Percentiles rank a stretch among this genome's conserved stretches.
Conservation (phyloP, 208 protist genomes). For the Blastocrithidia nonstop region DNA sequence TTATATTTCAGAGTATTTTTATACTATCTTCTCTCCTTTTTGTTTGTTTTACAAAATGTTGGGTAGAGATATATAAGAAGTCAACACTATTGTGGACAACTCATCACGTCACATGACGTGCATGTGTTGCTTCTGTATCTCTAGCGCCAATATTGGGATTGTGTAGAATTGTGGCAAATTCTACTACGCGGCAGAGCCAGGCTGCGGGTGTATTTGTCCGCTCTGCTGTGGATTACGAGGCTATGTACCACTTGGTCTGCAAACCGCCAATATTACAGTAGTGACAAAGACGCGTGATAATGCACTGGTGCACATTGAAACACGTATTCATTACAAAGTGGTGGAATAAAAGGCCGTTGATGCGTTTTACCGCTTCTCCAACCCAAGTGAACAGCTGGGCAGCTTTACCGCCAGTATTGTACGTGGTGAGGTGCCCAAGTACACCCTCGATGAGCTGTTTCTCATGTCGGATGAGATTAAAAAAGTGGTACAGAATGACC, state of each 20-base stretch:
- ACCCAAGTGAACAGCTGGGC: conserved; percentile 44
- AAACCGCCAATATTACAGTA: conserved; percentile 18
- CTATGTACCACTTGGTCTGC: conserved; percentile 25
- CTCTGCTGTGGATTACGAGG: conserved; percentile 27
- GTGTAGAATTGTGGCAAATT: conserved; percentile 59
- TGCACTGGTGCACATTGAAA: conserved; percentile 33
- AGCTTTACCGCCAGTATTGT: conserved; percentile 58
- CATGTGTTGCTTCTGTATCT: conserved; percentile 47
- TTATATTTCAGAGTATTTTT: conserved; percentile 1
- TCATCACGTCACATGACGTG: no score
- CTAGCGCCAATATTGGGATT: conserved; percentile 32
- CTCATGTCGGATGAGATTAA: conserved; percentile 49
- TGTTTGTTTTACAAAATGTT: no score
- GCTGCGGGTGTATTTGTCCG: conserved; percentile 34
- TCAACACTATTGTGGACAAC: no score
- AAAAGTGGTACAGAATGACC: conserved; percentile 28
- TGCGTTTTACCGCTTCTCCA: conserved; percentile 55
- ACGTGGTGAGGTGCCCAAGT: conserved; percentile 57
- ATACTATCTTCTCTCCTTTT: background rate
- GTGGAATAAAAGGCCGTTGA: conserved; percentile 16
- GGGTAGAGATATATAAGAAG: no score
- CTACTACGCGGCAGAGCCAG: conserved; percentile 16
- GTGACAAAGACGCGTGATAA: conserved; percentile 80
- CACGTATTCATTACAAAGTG: conserved; percentile 43
- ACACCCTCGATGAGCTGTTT: conserved; percentile 67